Conservation (phyloP, 1,139 yeast genomes). For the Kodamaea derodonti region DNA sequence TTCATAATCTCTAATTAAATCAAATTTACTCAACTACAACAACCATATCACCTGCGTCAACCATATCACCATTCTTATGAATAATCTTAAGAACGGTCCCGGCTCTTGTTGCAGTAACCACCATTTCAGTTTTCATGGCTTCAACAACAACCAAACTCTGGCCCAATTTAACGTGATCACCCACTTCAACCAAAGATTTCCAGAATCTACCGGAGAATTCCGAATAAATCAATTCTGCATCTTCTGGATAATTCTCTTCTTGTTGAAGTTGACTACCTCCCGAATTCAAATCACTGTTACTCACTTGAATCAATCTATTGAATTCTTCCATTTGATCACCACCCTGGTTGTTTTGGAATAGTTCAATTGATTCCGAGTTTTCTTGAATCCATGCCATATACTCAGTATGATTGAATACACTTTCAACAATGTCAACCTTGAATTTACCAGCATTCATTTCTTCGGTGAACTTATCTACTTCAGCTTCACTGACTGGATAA, state of each 20-base stretch:
- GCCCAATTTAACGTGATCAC: constrained; percentile 70
- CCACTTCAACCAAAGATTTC: constrained; percentile 82
- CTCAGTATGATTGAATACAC: constrained; percentile 77
- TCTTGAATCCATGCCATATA: constrained; percentile 77
- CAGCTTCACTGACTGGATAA: constrained; percentile 84
- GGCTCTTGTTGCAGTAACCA: constrained; percentile 63
- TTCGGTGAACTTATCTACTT: constrained; percentile 66
- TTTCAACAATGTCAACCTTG: constrained; percentile 67
- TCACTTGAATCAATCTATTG: constrained; percentile 73
- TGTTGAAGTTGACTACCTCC: constrained; percentile 38
- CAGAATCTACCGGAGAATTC: constrained; percentile 96
- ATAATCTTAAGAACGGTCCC: constrained; percentile 79
- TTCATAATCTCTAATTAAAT: neutral
- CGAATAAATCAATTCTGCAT: constrained; percentile 81
- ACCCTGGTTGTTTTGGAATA: constrained; percentile 62
- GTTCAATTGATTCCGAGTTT: constrained; percentile 67
- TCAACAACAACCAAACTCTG: constrained; percentile 87
- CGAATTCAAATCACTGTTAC: constrained; percentile 70
- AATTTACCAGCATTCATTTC: constrained; percentile 80
- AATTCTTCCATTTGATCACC: constrained; percentile 85
- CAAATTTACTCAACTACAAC: constrained; percentile 58
- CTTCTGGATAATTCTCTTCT: constrained; percentile 60
- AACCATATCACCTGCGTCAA: constrained; percentile 91
- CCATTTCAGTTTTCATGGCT: constrained; percentile 98
- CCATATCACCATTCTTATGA: constrained; percentile 90